These are phyloP conservation scores for Didymella pinodella DNA, from an alignment of 2,329 filamentous ascomycete species.

Conservation along the genomic window DNA sequence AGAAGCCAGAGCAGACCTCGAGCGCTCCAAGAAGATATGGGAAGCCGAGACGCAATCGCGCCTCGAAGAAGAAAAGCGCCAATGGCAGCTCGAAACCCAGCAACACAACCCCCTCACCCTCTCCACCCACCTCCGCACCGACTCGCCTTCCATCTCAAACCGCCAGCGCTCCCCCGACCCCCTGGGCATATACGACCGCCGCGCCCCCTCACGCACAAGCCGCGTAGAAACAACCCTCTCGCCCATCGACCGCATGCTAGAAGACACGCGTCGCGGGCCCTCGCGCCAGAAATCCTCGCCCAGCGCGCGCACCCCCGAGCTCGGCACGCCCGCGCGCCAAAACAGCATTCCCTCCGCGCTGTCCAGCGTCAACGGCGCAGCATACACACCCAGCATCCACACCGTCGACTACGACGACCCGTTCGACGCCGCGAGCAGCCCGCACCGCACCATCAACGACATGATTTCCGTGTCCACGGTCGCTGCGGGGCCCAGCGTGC, in stretches of 20 bases:
- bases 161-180: slow-evolving; percentile 54
- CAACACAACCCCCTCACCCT: slow-evolving; percentile 39
- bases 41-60: slow-evolving; percentile 66
- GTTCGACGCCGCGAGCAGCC: slow-evolving; percentile 66
- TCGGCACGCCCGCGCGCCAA: slow-evolving; percentile 45
- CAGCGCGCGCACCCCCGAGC: slow-evolving; percentile 48
- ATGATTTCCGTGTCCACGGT: slow-evolving; percentile 89
- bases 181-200: slow-evolving; percentile 41
- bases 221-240: slow-evolving; percentile 41
- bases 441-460: slow-evolving; percentile 72
- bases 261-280: slow-evolving; percentile 48
- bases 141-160: slow-evolving; percentile 48
- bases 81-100: slow-evolving; percentile 62
- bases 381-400: slow-evolving; percentile 58
- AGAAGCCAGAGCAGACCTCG: slow-evolving; percentile 64
- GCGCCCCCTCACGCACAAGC: slow-evolving; percentile 26
- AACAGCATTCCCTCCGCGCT: slow-evolving; percentile 46
- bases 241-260: slow-evolving; percentile 48
- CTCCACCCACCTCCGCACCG: slow-evolving; percentile 45
- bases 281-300: slow-evolving; percentile 38
- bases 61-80: slow-evolving; percentile 70
- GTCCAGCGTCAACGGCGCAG: slow-evolving; percentile 45
- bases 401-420: slow-evolving; percentile 58
- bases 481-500: slow-evolving; percentile 88
- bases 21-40: slow-evolving; percentile 66